Percentiles rank a stretch among this genome's conserved stretches.
These are phyloP conservation scores for Penicillium decumbens DNA, from an alignment of 2,329 filamentous ascomycete species.

Conservation along the genomic window DNA sequence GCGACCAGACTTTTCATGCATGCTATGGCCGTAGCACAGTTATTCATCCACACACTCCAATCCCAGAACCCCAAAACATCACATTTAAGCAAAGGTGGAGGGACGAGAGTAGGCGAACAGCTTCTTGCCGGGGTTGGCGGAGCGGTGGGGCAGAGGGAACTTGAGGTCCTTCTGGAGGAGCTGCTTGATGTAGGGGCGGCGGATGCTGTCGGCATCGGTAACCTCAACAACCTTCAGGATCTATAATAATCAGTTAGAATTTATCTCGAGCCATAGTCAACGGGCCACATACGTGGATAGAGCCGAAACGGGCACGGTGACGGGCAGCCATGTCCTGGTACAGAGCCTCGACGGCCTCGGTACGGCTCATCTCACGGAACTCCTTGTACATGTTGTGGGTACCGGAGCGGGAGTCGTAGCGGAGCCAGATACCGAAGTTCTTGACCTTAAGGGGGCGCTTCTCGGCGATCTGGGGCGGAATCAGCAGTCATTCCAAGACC, in stretches of 20 bases:
- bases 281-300: constrained; percentile 78
- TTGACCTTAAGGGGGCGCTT: constrained; percentile 99
- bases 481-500: constrained; percentile 10
- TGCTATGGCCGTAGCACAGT: constrained; percentile 42
- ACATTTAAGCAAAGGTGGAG: constrained; percentile 91
- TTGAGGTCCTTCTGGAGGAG: constrained; percentile 89
- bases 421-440: constrained; percentile 99
- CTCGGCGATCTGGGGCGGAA: constrained; percentile 72
- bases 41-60: constrained; percentile 41
- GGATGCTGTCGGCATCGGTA: constrained; percentile 89
- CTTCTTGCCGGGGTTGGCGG: constrained; percentile 83
- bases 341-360: constrained; percentile 89
- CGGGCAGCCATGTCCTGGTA: constrained; percentile 99
- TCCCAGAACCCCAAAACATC: constrained; percentile 32
- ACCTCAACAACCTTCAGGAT: constrained; percentile 98
- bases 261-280: background rate
- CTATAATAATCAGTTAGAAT: constrained; percentile 47
- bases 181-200: constrained; percentile 99
- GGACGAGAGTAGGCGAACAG: constrained; percentile 89
- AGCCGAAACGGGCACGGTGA: constrained; percentile 96
- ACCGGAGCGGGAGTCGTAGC: constrained; percentile 98
- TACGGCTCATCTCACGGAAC: constrained; percentile 98
- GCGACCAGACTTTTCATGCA: constrained; percentile 38
- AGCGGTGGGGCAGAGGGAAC: constrained; percentile 98
- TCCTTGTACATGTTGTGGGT: constrained; percentile 99